Conservation (phyloP, 768 basidiomycete species). For the Amanita exitialis region DNA sequence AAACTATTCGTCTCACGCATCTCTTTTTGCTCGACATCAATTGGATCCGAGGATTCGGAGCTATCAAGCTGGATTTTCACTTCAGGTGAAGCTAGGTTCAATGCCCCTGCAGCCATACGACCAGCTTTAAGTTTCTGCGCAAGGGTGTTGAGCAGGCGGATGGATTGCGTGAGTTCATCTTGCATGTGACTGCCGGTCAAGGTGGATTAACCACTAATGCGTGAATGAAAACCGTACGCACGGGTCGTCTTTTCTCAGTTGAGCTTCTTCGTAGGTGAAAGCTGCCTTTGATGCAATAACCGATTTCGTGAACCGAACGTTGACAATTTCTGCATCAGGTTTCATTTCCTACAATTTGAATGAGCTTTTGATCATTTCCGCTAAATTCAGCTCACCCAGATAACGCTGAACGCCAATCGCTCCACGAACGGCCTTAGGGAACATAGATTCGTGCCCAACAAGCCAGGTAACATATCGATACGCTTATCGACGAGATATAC, state of each 20-base stretch:
- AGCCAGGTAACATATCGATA: constrained; percentile 92
- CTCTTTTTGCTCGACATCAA: constrained; percentile 96
- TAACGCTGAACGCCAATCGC: constrained; percentile 86
- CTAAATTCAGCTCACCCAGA: constrained; percentile 58
- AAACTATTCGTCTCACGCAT: constrained; percentile 88
- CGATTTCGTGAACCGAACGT: constrained; percentile 88
- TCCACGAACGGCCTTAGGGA: constrained; percentile 90
- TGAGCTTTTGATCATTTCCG: not conserved
- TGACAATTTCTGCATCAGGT: constrained; percentile 80
- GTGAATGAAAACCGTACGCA: constrained; percentile 24
- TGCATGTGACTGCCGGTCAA: constrained; percentile 43
- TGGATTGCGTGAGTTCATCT: constrained; percentile 77
- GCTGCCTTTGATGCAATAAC: constrained; percentile 95
- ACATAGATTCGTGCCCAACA: constrained; percentile 94
- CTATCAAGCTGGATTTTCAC: constrained; percentile 95
- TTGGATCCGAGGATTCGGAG: constrained; percentile 88
- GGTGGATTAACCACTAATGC: not conserved
- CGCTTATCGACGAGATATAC: constrained; percentile 98
- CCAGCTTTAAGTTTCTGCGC: constrained; percentile 77
- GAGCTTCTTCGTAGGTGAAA: constrained; percentile 96
- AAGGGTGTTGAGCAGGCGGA: constrained; percentile 81
- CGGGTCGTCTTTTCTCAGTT: constrained; percentile 88
- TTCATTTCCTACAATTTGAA: constrained; percentile 64
- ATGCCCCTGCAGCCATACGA: constrained; percentile 92
- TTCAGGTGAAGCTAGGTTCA: constrained; percentile 96